These are phyloP conservation scores for Blastocystis sp. DNA, from an alignment of 352 stramenopile species.

Conservation along the genomic window DNA sequence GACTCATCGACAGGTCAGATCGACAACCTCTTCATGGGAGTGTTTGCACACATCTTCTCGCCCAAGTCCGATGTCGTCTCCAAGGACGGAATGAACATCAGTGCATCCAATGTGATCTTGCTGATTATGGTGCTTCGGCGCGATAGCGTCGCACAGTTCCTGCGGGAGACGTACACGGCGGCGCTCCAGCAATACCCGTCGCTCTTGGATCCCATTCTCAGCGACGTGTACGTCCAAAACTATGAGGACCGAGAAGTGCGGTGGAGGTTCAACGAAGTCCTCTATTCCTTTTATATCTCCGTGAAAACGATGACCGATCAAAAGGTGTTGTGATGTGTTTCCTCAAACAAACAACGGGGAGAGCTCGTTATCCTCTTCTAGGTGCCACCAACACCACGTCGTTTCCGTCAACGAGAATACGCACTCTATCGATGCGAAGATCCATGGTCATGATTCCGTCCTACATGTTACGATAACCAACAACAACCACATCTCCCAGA, in stretches of 20 bases:
- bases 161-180: neutral
- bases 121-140: neutral
- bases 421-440: constrained; percentile 34
- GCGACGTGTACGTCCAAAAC: neutral
- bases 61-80: constrained; percentile 11
- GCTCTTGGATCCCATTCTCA: neutral
- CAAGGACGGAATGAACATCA: constrained; percentile 13
- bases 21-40: neutral
- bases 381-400: constrained; percentile 1
- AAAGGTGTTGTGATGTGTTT: too few species aligned
- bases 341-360: neutral
- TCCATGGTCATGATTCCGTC: constrained; percentile 11
- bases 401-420: constrained; percentile 15
- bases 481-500: neutral
- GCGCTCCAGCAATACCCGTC: neutral
- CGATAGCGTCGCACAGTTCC: neutral
- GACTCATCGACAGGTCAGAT: neutral
- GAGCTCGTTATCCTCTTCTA: constrained; percentile 18
- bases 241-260: constrained; percentile 29
- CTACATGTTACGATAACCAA: neutral
- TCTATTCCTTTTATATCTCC: neutral
- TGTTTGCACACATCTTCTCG: neutral
- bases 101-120: constrained; percentile 19
- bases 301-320: neutral
- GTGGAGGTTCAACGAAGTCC: constrained; percentile 10